Conservation (phyloP, 306 rosid species). For the Pyrus betulifolia region DNA sequence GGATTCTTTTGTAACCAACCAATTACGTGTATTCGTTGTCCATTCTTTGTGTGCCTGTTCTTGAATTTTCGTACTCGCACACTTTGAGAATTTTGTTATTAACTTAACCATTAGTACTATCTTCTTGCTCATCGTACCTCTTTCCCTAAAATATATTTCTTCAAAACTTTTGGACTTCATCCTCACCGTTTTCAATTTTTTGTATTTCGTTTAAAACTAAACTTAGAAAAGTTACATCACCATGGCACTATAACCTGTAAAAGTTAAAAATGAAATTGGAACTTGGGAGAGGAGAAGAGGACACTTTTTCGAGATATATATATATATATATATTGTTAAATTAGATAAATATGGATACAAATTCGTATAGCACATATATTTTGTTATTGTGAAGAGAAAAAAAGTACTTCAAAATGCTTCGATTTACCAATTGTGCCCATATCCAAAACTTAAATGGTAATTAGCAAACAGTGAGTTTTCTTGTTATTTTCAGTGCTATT, state of each 20-base stretch:
- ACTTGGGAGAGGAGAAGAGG: not conserved
- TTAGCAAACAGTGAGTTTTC: not conserved
- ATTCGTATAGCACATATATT: not conserved
- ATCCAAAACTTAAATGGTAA: not conserved
- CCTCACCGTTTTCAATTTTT: no score
- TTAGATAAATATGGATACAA: not conserved
- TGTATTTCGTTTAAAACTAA: not conserved
- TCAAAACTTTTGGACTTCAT: no score
- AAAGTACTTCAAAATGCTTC: not conserved
- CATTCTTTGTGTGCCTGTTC: no score
- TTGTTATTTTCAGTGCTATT: not conserved
- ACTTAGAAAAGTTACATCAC: not conserved
- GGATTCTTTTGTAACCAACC: not conserved
- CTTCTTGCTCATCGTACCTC: no score
- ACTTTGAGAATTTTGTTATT: not conserved
- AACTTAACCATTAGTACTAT: not conserved
- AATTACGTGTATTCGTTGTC: no score
- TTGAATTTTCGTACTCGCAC: not conserved
- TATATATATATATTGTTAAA: not conserved
- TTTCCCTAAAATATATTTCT: no score
- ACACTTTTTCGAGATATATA: not conserved
- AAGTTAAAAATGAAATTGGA: not conserved
- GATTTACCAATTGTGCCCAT: not conserved
- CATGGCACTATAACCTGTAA: not conserved
- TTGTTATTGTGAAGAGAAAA: not conserved